phyloP scores from a whole-genome alignment of 139 green algal species.

The Chlorella sorokiniana region DNA sequence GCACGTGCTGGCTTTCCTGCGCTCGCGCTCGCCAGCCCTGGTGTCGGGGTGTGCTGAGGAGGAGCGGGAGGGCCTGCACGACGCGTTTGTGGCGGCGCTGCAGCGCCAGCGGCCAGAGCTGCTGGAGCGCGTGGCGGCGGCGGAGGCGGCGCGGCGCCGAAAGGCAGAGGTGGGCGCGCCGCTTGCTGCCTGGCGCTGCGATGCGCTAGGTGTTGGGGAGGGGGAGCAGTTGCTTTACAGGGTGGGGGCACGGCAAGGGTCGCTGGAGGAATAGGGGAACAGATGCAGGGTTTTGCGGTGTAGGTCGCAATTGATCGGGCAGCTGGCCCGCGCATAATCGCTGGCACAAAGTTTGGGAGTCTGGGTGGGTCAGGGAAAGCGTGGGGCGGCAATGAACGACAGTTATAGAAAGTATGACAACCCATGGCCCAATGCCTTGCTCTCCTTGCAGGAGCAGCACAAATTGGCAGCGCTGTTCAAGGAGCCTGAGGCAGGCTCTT shows the following conservation, averaged over 20 bases:
- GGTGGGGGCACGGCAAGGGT: too few species aligned
- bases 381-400: too few species aligned
- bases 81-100: slow-evolving; percentile 59
- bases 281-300: too few species aligned
- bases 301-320: too few species aligned
- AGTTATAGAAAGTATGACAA: neutral
- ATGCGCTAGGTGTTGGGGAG: neutral
- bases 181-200: neutral
- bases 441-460: slow-evolving; percentile 22
- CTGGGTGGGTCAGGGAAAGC: too few species aligned
- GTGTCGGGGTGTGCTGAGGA: slow-evolving; percentile 71
- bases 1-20: slow-evolving; percentile 76
- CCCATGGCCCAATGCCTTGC: neutral
- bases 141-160: neutral
- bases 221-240: too few species aligned
- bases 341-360: too few species aligned
- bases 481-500: neutral
- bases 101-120: slow-evolving; percentile 16
- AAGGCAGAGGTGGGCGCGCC: slow-evolving; percentile 4
- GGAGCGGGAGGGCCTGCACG: slow-evolving; percentile 59
- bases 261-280: too few species aligned
- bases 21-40: slow-evolving; percentile 50
- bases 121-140: slow-evolving; percentile 5
- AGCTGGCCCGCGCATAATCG: too few species aligned
- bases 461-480: slow-evolving; percentile 34